phyloP scores from a whole-genome alignment of 148 eudicot genomes.

The Fagopyrum homotropicum region DNA sequence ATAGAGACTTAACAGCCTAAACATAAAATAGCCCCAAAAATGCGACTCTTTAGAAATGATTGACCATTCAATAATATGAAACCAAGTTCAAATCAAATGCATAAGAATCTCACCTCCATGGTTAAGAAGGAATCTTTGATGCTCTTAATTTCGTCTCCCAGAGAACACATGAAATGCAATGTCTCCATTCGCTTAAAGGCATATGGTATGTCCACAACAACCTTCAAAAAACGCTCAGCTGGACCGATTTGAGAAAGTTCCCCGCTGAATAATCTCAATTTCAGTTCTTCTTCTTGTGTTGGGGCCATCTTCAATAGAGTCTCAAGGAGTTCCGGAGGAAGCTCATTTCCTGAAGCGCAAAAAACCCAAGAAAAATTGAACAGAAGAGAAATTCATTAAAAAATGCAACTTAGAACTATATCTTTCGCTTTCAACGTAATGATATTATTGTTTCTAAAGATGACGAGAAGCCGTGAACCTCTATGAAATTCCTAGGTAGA shows the following conservation, averaged over 20 bases:
- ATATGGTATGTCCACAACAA: slow-evolving; percentile 61
- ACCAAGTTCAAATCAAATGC: not conserved
- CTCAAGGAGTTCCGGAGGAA: slow-evolving; percentile 67
- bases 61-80: not conserved
- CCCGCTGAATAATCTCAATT: slow-evolving; percentile 54
- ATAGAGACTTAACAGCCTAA: not conserved
- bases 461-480: too few relatives aligned
- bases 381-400: not conserved
- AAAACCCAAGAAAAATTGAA: not conserved
- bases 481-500: too few relatives aligned
- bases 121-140: slow-evolving; percentile 50
- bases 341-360: slow-evolving; percentile 47
- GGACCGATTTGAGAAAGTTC: slow-evolving; percentile 61
- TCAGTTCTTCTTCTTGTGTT: slow-evolving; percentile 63
- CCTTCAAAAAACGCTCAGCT: slow-evolving; percentile 76
- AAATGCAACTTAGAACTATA: too few relatives aligned
- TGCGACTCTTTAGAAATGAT: not conserved
- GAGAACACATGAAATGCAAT: slow-evolving; percentile 56
- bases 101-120: slow-evolving; percentile 38
- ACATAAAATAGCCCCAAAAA: not conserved
- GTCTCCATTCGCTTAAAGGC: slow-evolving; percentile 61
- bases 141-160: slow-evolving; percentile 51
- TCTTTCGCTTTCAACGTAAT: too few relatives aligned
- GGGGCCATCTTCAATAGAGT: slow-evolving; percentile 79
- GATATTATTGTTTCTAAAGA: too few relatives aligned